Base-by-base conservation (phyloP, 352 stramenopile species). In the Elongisporangium anandrum region DNA sequence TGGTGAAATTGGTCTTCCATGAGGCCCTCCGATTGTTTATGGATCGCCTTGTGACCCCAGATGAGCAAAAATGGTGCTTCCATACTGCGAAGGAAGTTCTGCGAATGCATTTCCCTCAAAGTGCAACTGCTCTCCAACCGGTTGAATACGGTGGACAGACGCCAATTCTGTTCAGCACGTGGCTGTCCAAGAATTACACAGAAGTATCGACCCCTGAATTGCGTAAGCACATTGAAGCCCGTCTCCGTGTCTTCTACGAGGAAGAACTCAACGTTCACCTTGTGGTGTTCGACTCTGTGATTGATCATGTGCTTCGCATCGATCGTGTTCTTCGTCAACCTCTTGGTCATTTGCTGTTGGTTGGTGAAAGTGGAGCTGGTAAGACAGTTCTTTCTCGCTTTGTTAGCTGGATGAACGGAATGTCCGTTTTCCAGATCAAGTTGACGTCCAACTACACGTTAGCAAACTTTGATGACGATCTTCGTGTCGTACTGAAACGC, bases 351-450 rank as follows among this genome's bases (percentile, higher is more conserved):
- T 73, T 99, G 57, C 77, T 99, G 15, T 75, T 99, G 22, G 97
- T 99, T 29, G 98, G 98, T 56, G 97, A 99, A 73, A 98, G 92
- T 50, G 98, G 97, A 21, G 96, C 96, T 13, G 98, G 98, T 54
- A 99, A 99, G 76, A 99, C 97, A 23, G 96, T 99, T 34, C 75
- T 99, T 3, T 99, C 95, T 20, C 97, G 97, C 48, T 99, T 99
- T 73, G 97, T 99, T 51, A 98, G 96, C 49, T 99, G 98, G 98
- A 99, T 99, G 96, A 99, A 99, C 61, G 98, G 97, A 20, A 96
- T 99, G 62, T 96, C 87, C 19, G 97, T 99, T n/a, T 99, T 99
- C 77, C 96, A 99, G 72, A 99, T 99, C 77, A 99, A 99, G 68
- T 85, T 98, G 2, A 98, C 97, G 54, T 98, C 96, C 15, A 95